A percentile compares a stretch with the other conserved stretches of the same genome.
Conservation (phyloP, 2,329 filamentous ascomycete species). For the Trichoderma gracile region DNA sequence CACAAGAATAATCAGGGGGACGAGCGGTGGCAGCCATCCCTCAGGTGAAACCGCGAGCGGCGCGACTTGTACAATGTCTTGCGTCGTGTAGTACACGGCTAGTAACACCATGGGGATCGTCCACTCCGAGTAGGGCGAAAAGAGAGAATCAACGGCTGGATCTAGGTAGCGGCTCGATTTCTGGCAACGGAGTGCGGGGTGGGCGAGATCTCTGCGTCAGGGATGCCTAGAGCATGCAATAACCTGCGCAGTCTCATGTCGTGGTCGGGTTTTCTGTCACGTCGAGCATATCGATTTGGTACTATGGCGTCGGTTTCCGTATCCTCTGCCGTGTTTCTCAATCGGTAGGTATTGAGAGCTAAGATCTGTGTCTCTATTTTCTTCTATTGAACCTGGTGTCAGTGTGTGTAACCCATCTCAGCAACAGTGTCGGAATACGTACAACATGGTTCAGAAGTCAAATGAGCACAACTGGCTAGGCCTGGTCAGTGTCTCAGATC, state of each 20-base stretch:
- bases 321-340: not conserved
- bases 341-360: not conserved
- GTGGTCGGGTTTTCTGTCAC: not conserved
- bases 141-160: not conserved
- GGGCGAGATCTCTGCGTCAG: not conserved
- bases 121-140: not conserved
- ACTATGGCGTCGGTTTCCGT: not conserved
- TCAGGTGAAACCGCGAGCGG: conserved; percentile 4
- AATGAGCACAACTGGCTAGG: not conserved
- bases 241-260: not conserved
- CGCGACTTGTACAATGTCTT: conserved; percentile 9
- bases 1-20: too few relatives aligned
- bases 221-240: not conserved
- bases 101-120: not conserved
- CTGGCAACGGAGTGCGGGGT: not conserved
- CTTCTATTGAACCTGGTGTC: not conserved
- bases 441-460: not conserved
- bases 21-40: not conserved
- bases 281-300: not conserved
- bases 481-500: conserved; percentile 15
- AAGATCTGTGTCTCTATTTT: not conserved
- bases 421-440: not conserved
- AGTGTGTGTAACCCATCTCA: not conserved
- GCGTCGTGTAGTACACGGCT: conserved; percentile 1
- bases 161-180: conserved; percentile 7